Conservation (phyloP, 2,329 filamentous ascomycete species). For the Phialemoniopsis sp. region DNA sequence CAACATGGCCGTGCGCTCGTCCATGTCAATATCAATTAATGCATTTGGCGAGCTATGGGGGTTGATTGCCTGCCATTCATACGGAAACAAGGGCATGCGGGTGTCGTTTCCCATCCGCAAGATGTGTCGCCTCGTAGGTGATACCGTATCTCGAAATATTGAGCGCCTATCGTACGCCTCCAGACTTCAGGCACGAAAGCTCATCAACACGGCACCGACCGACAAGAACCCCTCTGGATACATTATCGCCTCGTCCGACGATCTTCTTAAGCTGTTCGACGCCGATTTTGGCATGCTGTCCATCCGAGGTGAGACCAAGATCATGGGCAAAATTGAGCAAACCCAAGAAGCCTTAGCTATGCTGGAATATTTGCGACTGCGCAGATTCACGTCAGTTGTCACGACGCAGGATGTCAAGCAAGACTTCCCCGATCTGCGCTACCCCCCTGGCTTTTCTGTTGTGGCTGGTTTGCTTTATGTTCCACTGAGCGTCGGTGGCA, state of each 20-base stretch:
- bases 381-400: conserved; percentile 68
- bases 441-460: conserved; percentile 72
- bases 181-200: conserved; percentile 76
- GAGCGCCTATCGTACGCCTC: conserved; percentile 84
- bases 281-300: conserved; percentile 84
- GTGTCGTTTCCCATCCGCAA: conserved; percentile 89
- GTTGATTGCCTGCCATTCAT: conserved; percentile 80
- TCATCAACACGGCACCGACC: conserved; percentile 81
- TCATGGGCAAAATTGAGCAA: conserved; percentile 69
- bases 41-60: conserved; percentile 85
- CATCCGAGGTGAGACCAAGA: conserved; percentile 84
- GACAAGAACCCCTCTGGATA: conserved; percentile 82
- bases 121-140: conserved; percentile 84
- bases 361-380: conserved; percentile 78
- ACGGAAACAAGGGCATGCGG: conserved; percentile 75
- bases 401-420: conserved; percentile 70
- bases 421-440: conserved; percentile 79
- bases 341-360: conserved; percentile 81
- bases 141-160: conserved; percentile 82
- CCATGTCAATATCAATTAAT: conserved; percentile 92
- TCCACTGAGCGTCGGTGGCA: conserved; percentile 69
- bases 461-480: conserved; percentile 80
- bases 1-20: conserved; percentile 89
- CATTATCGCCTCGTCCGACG: conserved; percentile 85
- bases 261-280: conserved; percentile 77